Percentiles rank a stretch among this genome's conserved stretches.
Evolutionary conservation across 2,329 filamentous ascomycete genomes (phyloP).

Genomic region (Sordariomycetes sp.): DNA sequence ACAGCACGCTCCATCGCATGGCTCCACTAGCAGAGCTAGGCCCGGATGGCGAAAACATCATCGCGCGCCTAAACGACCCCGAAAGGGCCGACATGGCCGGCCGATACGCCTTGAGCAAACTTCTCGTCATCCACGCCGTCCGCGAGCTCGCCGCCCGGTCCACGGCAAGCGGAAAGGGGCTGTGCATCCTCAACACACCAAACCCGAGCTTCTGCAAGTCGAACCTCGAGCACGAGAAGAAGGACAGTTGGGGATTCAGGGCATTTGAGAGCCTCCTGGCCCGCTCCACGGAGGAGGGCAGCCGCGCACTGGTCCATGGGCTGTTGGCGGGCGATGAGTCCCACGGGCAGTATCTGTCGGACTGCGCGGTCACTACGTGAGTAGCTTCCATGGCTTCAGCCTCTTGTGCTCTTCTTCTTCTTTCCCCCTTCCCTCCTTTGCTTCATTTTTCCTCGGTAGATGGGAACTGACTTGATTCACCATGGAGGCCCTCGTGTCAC

Average conservation of each 20-base stretch:
- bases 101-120: constrained; percentile 18
- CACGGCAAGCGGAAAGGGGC: constrained; percentile 1
- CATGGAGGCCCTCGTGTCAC: constrained; percentile 12
- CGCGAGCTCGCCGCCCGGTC: constrained; percentile 15
- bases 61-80: constrained; percentile 16
- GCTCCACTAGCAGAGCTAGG: constrained; percentile 12
- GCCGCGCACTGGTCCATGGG: constrained; percentile 15
- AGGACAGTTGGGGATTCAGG: constrained; percentile 6
- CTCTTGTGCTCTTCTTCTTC: neutral
- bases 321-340: constrained; percentile 16
- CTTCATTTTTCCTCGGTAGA: too few species aligned
- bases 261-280: constrained; percentile 17
- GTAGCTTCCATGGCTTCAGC: constrained; percentile 4
- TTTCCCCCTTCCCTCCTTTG: too few species aligned
- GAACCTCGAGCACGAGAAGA: constrained; percentile 10
- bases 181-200: constrained; percentile 21
- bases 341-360: constrained; percentile 18
- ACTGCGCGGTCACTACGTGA: constrained; percentile 14
- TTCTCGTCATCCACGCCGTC: constrained; percentile 15
- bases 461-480: neutral
- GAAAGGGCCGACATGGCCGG: constrained; percentile 12
- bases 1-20: constrained; percentile 13
- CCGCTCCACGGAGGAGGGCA: constrained; percentile 29
- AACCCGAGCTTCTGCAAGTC: constrained; percentile 28
- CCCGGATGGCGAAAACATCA: constrained; percentile 9